phyloP scores from a whole-genome alignment of 768 basidiomycete species.

The Tricholoma sp. region DNA sequence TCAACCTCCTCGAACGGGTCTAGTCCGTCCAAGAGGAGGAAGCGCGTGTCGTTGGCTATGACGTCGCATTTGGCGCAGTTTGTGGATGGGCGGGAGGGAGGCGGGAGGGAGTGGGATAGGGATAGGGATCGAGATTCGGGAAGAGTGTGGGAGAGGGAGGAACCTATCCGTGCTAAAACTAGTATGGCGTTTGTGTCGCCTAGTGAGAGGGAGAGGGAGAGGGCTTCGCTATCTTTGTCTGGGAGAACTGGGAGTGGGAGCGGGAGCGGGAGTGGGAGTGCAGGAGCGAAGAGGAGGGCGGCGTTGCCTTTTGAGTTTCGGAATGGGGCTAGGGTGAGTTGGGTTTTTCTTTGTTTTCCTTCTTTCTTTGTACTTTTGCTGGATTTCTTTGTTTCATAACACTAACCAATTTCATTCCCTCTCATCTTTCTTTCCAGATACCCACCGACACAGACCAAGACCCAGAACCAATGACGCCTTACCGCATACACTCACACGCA shows the following conservation, averaged over 20 bases:
- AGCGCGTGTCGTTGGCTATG: constrained; percentile 7
- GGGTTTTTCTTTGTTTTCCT: constrained; percentile 1
- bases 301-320: constrained; percentile 41
- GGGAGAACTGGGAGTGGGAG: constrained; percentile 42
- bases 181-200: background rate
- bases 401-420: background rate
- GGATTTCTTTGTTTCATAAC: background rate
- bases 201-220: background rate
- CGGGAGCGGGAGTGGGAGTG: background rate
- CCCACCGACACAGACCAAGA: constrained; percentile 7
- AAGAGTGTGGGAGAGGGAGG: constrained; percentile 15
- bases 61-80: background rate
- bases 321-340: constrained; percentile 9
- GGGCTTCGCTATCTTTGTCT: constrained; percentile 52
- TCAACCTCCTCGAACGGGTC: constrained; percentile 4
- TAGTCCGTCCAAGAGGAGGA: constrained; percentile 8
- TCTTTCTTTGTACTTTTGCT: background rate
- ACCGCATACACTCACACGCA: constrained; percentile 2
- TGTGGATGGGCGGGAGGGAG: background rate
- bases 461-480: constrained; percentile 12
- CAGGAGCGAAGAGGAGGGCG: constrained; percentile 30
- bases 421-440: background rate
- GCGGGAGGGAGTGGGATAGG: background rate
- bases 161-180: background rate
- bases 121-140: constrained; percentile 2